Conservation (phyloP, 1,284 basidiomycete genomes). For the Phlebopus sp. region DNA sequence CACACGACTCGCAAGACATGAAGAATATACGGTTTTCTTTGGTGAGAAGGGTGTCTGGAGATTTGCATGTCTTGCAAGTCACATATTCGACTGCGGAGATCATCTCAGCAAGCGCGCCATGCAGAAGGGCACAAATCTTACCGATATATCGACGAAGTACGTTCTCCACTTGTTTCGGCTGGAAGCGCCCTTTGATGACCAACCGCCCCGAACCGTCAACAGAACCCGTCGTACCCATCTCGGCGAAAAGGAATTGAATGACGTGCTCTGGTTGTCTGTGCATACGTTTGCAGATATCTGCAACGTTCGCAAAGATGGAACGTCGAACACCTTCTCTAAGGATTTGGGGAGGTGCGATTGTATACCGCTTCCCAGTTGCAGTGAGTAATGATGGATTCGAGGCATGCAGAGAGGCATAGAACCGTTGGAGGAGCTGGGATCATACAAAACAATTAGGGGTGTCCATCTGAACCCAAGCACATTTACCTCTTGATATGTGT, state of each 20-base stretch:
- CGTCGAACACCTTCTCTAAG: slow-evolving; percentile 96
- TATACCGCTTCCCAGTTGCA: slow-evolving; percentile 88
- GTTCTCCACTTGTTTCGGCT: slow-evolving; percentile 98
- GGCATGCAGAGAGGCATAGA: slow-evolving; percentile 89
- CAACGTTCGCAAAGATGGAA: slow-evolving; percentile 94
- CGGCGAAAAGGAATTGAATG: slow-evolving; percentile 95
- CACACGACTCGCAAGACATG: slow-evolving; percentile 95
- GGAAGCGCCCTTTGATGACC: slow-evolving; percentile 97
- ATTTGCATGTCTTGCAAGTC: slow-evolving; percentile 99
- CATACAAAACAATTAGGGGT: neutral
- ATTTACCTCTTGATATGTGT: slow-evolving; percentile 86
- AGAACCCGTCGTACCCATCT: slow-evolving; percentile 97
- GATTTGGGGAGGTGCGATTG: slow-evolving; percentile 95
- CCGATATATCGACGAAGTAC: slow-evolving; percentile 96
- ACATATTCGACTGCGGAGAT: slow-evolving; percentile 87
- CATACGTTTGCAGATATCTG: slow-evolving; percentile 98
- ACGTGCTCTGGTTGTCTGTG: slow-evolving; percentile 99
- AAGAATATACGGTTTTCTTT: slow-evolving; percentile 99
- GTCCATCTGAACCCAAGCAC: neutral
- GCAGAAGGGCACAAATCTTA: slow-evolving; percentile 36
- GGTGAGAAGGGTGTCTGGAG: slow-evolving; percentile 91
- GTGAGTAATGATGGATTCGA: slow-evolving; percentile 93
- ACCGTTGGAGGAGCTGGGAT: slow-evolving; percentile 82
- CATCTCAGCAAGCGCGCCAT: neutral
- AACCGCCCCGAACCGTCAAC: slow-evolving; percentile 92